Percentiles rank a stretch among this genome's conserved stretches.
Conservation (phyloP, 495 filamentous ascomycete species). For the Penicillium silybi region DNA sequence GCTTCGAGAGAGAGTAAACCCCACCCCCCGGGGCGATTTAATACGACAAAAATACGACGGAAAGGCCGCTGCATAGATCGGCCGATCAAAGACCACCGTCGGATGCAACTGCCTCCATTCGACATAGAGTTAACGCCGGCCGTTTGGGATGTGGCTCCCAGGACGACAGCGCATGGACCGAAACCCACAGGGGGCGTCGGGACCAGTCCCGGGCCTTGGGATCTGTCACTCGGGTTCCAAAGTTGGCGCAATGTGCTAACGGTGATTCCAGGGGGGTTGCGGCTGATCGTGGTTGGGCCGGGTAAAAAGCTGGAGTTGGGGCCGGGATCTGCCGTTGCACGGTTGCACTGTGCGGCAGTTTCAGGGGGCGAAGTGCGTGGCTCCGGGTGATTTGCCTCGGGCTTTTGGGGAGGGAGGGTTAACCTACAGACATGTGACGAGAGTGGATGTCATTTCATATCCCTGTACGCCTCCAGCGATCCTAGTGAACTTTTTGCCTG, state of each 20-base stretch:
- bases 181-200: neutral
- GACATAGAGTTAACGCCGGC: constrained; percentile 24
- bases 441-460: constrained; percentile 13
- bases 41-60: neutral
- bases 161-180: neutral
- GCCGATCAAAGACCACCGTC: constrained; percentile 11
- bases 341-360: neutral
- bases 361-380: constrained; percentile 6
- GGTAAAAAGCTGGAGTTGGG: neutral
- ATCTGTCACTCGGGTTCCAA: constrained; percentile 9
- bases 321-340: neutral
- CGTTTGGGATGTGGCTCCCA: constrained; percentile 2
- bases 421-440: constrained; percentile 16
- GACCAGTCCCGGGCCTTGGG: neutral
- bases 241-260: neutral
- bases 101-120: constrained; percentile 10
- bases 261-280: neutral
- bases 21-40: constrained; percentile 4
- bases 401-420: neutral
- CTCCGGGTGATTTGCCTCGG: constrained; percentile 18
- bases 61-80: constrained; percentile 2
- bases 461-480: constrained; percentile 12
- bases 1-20: too few species aligned
- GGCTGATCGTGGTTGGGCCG: neutral
- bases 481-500: neutral